phyloP scores from a whole-genome alignment of 2,329 filamentous ascomycete species.

The Aspergillus sp. region DNA sequence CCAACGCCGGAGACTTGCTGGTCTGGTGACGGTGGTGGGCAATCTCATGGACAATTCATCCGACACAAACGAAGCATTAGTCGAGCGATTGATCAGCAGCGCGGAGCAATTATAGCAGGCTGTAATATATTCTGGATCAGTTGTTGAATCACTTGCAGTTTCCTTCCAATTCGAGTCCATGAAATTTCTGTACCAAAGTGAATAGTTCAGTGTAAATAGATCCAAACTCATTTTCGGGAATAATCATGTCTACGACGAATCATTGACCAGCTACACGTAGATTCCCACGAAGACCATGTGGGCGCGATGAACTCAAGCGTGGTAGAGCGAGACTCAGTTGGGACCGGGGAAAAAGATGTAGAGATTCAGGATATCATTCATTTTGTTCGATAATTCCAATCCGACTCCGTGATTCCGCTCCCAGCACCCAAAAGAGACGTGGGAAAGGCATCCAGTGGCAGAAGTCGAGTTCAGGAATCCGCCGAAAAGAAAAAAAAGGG shows the following conservation, averaged over 20 bases:
- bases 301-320: too few species aligned
- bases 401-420: neutral
- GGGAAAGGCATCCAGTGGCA: neutral
- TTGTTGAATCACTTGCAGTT: neutral
- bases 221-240: neutral
- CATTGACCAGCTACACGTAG: neutral
- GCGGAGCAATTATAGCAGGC: constrained; percentile 31
- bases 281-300: neutral
- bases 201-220: neutral
- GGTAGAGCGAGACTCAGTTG: neutral
- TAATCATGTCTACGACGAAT: neutral
- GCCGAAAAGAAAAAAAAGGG: neutral
- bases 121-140: neutral
- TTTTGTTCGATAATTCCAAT: neutral
- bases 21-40: constrained; percentile 30
- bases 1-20: constrained; percentile 59
- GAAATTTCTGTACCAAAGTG: neutral
- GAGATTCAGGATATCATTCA: neutral
- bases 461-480: neutral
- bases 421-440: neutral
- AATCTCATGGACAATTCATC: constrained; percentile 22
- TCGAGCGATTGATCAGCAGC: constrained; percentile 33
- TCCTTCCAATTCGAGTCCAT: neutral
- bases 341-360: neutral
- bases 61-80: constrained; percentile 20